Base-by-base conservation (phyloP, 352 stramenopile genomes). In the Globisporangium splendens region DNA sequence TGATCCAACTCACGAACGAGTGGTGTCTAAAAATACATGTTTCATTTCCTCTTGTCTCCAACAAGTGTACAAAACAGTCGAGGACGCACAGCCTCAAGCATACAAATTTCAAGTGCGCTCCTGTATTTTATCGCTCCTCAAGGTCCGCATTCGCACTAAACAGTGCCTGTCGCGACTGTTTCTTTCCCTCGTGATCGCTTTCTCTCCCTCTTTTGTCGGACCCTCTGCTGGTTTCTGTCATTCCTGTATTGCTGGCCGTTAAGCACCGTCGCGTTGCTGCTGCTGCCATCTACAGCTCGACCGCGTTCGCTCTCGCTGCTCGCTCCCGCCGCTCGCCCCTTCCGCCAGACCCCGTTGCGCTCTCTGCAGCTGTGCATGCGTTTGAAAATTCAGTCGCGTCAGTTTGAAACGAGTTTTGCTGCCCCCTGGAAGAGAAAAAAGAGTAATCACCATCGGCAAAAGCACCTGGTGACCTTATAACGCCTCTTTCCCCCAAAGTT, bases 341-440 rank as follows among this genome's bases (percentile, higher is more conserved):
- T n/a, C 38, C 35, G 31, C 33, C 51, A 17, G 13, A 44, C 39
- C 33, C 24, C 33, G 43, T 59, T 48, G 66, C 63, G 50, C 62
- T 66, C 43, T 52, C 75, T 68, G 68, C 69, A 73, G 70, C 83
- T 74, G 83, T 93, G 83, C 81, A 93, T 93, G 83, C 83, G 81
- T 91, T 93, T 88, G 81, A 80, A 88, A 91, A 89, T 77, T 73
- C 63, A 54, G 75, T 79, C 72, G 69, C 61, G 76, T 73, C 69
- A 79, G 64, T 84, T 90, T 71, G 77, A 88, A 81, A 83, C 79
- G 70, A 86, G 75, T 74, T 67, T 69, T 68, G 63, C 75, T 74
- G 80, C 74, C 66, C 76, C 75, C 51, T 88, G 77, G 76, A 92
- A 89, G 75, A 83, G 77, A 82, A 92, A 91, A 83, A 85, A 77